A percentile compares a stretch with the other conserved stretches of the same genome.
These are phyloP conservation scores for Pyricularia sp. DNA, from an alignment of 2,329 filamentous ascomycete species.

Conservation along the genomic window DNA sequence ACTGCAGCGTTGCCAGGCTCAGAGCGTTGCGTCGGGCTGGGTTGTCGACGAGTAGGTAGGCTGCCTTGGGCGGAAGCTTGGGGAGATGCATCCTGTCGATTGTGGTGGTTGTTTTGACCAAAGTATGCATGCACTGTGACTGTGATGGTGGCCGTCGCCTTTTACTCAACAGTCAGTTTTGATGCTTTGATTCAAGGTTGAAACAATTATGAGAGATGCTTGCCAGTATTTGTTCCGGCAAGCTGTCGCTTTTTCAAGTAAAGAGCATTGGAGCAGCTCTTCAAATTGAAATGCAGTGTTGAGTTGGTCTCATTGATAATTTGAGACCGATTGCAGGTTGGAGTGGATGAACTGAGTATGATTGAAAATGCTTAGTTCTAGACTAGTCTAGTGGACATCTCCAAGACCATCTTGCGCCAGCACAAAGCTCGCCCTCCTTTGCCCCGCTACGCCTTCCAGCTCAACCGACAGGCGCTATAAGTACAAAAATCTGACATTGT, in stretches of 20 bases:
- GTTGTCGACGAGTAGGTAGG: constrained; percentile 17
- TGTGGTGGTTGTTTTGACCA: not conserved
- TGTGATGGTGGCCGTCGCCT: not conserved
- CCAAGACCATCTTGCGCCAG: not conserved
- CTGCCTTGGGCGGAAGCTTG: constrained; percentile 16
- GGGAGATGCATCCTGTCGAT: constrained; percentile 10
- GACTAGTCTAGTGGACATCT: too few species aligned
- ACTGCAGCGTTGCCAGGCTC: constrained; percentile 13
- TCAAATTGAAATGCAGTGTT: not conserved
- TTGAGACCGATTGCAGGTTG: not conserved
- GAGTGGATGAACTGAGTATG: not conserved
- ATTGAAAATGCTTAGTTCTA: not conserved
- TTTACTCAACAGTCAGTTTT: not conserved
- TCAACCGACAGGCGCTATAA: too few species aligned
- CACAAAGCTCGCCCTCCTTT: not conserved
- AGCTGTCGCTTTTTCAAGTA: not conserved
- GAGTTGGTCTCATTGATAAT: not conserved
- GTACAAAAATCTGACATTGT: too few species aligned
- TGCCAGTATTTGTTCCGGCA: not conserved
- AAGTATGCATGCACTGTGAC: not conserved
- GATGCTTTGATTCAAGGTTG: not conserved
- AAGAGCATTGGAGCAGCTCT: too few species aligned
- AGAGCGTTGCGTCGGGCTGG: constrained; percentile 17
- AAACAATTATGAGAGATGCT: not conserved
- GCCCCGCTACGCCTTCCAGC: not conserved